Evolutionary conservation across 257 asterid species (phyloP).

Genomic region (Eustoma russellianum): DNA sequence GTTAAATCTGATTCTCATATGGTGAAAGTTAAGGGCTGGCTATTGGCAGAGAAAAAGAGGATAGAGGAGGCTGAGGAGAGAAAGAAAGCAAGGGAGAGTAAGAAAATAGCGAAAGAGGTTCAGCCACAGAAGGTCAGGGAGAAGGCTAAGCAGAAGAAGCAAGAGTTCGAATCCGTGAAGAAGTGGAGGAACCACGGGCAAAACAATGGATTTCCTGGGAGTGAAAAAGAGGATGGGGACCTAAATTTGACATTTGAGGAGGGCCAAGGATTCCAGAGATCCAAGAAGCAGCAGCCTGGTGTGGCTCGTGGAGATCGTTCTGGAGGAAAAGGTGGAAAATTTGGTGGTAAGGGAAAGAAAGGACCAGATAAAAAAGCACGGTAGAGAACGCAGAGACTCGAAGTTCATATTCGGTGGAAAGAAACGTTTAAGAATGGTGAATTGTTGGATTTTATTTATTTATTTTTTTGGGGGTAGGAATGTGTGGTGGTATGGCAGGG

Average conservation of each 20-base stretch:
- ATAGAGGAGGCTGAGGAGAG: slow-evolving; percentile 89
- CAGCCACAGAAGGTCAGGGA: slow-evolving; percentile 72
- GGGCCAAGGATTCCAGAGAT: slow-evolving; percentile 50
- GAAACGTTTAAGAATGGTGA: slow-evolving; percentile 85
- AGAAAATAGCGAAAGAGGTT: slow-evolving; percentile 75
- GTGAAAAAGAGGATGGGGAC: slow-evolving; percentile 37
- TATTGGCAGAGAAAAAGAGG: slow-evolving; percentile 67
- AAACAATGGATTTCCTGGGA: slow-evolving; percentile 49
- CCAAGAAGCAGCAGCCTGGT: slow-evolving; percentile 61
- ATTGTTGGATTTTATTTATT: too few relatives aligned
- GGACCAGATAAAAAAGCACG: slow-evolving; percentile 38
- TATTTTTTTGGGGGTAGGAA: too few relatives aligned
- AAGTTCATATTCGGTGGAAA: slow-evolving; percentile 86
- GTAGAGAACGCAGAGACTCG: slow-evolving; percentile 44
- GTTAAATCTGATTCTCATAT: slow-evolving; percentile 78
- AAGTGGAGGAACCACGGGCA: slow-evolving; percentile 95
- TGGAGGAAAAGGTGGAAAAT: slow-evolving; percentile 51
- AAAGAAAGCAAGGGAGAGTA: slow-evolving; percentile 73
- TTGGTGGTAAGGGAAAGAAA: slow-evolving; percentile 36
- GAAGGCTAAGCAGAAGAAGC: slow-evolving; percentile 83
- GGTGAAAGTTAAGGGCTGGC: slow-evolving; percentile 84
- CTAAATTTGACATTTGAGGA: slow-evolving; percentile 56
- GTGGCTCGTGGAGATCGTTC: slow-evolving; percentile 81
- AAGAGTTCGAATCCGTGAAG: slow-evolving; percentile 78
- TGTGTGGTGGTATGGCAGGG: slow-evolving; percentile 41